Conservation (phyloP, 2,329 filamentous ascomycete species). For the Cladosporium cucumerinum region DNA sequence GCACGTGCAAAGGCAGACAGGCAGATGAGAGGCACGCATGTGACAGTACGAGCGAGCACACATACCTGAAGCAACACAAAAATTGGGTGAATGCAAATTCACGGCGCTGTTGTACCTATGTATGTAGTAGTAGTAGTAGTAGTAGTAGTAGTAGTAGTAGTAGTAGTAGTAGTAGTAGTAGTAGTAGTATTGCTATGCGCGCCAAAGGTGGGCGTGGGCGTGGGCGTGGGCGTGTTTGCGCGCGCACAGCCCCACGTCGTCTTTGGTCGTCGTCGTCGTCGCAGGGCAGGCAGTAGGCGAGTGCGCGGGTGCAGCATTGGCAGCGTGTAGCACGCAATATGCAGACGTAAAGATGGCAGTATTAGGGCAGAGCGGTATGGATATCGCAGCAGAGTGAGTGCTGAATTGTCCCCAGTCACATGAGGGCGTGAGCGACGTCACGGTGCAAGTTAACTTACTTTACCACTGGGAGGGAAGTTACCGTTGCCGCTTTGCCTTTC, state of each 20-base stretch:
- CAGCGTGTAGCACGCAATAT: background rate
- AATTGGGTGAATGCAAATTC: background rate
- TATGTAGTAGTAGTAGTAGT: no score
- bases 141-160: no score
- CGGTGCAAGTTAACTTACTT: background rate
- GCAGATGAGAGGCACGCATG: background rate
- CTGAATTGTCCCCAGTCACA: constrained; percentile 4
- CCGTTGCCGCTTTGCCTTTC: background rate
- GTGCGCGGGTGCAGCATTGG: constrained; percentile 5
- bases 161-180: no score
- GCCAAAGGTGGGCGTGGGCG: background rate
- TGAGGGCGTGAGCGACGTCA: background rate
- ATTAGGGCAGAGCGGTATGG: background rate
- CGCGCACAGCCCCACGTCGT: constrained; percentile 12
- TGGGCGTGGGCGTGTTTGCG: background rate
- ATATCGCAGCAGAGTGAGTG: background rate
- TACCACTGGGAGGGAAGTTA: background rate
- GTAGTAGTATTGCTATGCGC: background rate
- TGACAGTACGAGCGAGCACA: background rate
- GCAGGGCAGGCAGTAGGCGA: constrained; percentile 5
- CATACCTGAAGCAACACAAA: background rate
- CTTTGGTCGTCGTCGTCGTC: background rate
- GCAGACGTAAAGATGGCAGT: background rate
- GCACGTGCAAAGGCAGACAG: background rate
- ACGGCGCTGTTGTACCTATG: background rate